phyloP scores from a whole-genome alignment of 345 rosid genomes.

The Raphanus sativus region DNA sequence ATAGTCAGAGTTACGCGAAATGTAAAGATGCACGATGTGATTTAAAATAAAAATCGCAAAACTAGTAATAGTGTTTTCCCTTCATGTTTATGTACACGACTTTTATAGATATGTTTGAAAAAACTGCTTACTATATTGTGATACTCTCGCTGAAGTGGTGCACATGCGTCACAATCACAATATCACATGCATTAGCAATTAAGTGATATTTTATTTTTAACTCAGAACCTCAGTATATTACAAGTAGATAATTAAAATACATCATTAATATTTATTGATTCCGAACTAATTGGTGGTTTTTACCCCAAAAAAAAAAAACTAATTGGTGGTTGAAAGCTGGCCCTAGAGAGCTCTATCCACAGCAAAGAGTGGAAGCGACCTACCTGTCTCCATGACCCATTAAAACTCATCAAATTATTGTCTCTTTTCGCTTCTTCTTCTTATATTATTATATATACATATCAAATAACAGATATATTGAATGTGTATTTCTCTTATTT shows the following conservation, averaged over 20 bases:
- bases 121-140: neutral
- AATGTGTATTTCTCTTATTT: neutral
- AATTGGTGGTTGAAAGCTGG: conserved; percentile 39
- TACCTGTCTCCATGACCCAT: conserved; percentile 33
- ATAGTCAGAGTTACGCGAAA: conserved; percentile 18
- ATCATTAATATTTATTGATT: neutral
- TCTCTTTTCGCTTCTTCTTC: neutral
- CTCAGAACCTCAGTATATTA: conserved; percentile 4
- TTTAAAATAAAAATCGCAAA: neutral
- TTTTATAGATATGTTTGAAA: neutral
- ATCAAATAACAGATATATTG: neutral
- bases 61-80: neutral
- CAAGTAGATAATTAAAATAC: conserved; percentile 19
- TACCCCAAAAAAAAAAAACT: neutral
- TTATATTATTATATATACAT: neutral
- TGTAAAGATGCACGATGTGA: conserved; percentile 31
- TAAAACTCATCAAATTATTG: conserved; percentile 24
- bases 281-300: conserved; percentile 14
- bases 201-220: conserved; percentile 11
- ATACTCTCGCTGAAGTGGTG: conserved; percentile 27
- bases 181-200: conserved; percentile 36
- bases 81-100: neutral
- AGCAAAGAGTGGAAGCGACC: conserved; percentile 31
- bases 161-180: conserved; percentile 29
- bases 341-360: conserved; percentile 28